Evolutionary conservation across 331 rosid genomes (phyloP), one percentile per base, ranked within the genome.

Genomic region (Saraca asoca): DNA sequence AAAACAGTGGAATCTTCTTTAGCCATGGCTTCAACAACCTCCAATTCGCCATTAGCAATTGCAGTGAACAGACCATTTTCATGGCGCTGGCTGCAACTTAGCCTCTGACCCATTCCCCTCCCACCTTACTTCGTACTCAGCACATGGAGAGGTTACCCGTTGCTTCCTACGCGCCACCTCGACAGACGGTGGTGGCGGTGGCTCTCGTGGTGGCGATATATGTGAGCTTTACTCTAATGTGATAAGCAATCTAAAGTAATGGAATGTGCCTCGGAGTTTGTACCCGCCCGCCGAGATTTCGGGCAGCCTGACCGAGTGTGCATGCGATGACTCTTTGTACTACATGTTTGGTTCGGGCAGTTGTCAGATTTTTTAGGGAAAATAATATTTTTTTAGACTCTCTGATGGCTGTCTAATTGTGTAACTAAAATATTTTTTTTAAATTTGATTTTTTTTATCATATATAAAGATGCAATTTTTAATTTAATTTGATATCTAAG

Each of bases 21-120:
- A 14, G 77, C 52, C 81, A 87, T 65, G 15, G 84, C 79, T 41
- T 71, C 72, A 35, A 91, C 73, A 0, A 60, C 17, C 64, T 87
- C 92, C 60, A 85, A 17, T 51, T 86, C 96, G 2, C 96, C 98
- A 56, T 79, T 70, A 2, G 66, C 77, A 39, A 91, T 76, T 5
- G 95, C 91, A 35, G 53, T 68, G 50, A 89, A 81, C 50, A 89
- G 51, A 58, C 67, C 87, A 77, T 24, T 75, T 62, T 76, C 82
- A 42, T 54, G 71, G 24, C 55, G 62, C 46, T 76, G 80, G 35
- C 71, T 37, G 79, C 92, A 89, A n/a, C 96, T 83, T 46, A 82
- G 73, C 5, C 75, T 79, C 85, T 91, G 95, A 80, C 96, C 96
- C 98, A 91, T 90, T 57, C 72, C 81, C 59, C 81, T 63, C 69